A percentile compares a stretch with the other conserved stretches of the same genome.
Conservation (phyloP, 23 red algal genomes). For the Gracilaria domingensis region DNA sequence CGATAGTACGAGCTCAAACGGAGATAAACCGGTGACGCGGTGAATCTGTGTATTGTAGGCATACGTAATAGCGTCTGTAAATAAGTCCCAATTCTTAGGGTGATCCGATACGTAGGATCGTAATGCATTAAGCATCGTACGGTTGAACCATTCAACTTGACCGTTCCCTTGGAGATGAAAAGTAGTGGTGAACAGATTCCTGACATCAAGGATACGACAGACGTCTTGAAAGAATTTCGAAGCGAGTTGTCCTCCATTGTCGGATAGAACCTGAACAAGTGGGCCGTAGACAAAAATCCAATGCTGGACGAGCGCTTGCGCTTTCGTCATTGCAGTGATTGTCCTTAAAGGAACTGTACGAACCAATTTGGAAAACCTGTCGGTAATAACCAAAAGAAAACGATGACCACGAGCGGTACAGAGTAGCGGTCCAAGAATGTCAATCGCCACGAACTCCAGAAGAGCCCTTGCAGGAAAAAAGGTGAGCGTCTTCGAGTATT, state of each 20-base stretch:
- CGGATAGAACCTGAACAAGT: neutral
- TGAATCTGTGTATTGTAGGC: neutral
- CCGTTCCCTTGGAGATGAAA: constrained; percentile 35
- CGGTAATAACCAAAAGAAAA: too few species aligned
- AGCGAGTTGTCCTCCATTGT: constrained; percentile 33
- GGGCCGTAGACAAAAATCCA: neutral
- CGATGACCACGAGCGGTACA: too few species aligned
- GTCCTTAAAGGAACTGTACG: neutral
- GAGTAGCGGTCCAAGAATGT: too few species aligned
- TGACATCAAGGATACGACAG: neutral
- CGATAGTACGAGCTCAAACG: neutral
- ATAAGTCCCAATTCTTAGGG: neutral
- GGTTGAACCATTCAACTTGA: constrained; percentile 22
- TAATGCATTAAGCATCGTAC: neutral
- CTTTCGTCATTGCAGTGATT: neutral
- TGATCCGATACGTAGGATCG: neutral
- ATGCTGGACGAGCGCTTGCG: neutral
- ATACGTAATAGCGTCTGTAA: neutral
- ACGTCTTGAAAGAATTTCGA: constrained; percentile 18
- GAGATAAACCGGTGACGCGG: neutral
- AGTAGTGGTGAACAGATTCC: neutral
- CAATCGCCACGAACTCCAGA: too few species aligned
- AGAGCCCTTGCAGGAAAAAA: too few species aligned
- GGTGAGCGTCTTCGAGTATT: too few species aligned
- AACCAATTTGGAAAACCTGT: too few species aligned